phyloP scores from a whole-genome alignment of 2,329 filamentous ascomycete genomes.

The Alternaria arborescens region DNA sequence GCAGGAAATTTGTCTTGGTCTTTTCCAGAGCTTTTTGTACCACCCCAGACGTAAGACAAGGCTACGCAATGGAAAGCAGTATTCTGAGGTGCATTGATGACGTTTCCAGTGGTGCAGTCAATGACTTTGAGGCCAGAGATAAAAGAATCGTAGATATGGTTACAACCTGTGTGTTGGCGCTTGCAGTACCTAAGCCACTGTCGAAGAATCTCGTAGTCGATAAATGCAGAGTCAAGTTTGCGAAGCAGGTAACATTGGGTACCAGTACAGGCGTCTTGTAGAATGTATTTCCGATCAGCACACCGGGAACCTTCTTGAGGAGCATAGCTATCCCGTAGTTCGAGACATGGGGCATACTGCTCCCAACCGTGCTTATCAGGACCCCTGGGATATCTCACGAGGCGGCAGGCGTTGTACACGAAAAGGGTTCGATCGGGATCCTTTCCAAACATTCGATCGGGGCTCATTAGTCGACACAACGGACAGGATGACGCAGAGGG shows the following conservation, averaged over 20 bases:
- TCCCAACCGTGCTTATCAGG: fast-evolving
- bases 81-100: background rate
- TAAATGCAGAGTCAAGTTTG: fast-evolving
- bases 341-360: no score
- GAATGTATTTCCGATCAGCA: background rate
- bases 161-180: fast-evolving
- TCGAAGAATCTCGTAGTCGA: background rate
- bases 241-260: fast-evolving
- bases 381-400: no score
- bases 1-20: fast-evolving
- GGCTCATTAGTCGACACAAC: background rate
- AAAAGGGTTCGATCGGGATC: background rate
- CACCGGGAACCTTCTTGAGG: background rate
- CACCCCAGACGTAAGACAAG: background rate
- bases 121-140: background rate
- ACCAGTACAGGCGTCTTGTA: fast-evolving
- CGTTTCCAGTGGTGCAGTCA: background rate
- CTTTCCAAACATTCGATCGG: fast-evolving
- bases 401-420: background rate
- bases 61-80: background rate
- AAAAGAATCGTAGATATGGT: fast-evolving
- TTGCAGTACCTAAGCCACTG: background rate
- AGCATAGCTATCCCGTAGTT: no score
- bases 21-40: fast-evolving
- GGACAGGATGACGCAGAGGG: background rate